Conservation (phyloP, 768 basidiomycete genomes). For the Naganishia antarctica region DNA sequence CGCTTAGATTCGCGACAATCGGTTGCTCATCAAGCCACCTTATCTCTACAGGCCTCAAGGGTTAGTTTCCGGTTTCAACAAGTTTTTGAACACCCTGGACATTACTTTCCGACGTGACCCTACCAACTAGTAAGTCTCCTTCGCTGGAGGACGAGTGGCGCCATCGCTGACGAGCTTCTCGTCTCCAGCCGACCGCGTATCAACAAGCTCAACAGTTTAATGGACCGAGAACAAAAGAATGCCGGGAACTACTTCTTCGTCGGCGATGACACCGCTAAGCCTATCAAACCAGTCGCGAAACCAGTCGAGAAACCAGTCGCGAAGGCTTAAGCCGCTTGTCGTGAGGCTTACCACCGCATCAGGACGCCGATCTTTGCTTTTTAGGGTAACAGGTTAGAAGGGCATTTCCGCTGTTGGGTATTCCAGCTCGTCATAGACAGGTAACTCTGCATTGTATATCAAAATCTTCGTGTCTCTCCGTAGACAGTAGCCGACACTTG, state of each 20-base stretch:
- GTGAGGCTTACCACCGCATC: no score
- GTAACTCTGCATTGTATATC: not conserved
- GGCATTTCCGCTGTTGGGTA: not conserved
- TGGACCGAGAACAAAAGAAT: slow-evolving; percentile 52
- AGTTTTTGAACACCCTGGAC: slow-evolving; percentile 84
- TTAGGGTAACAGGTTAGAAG: no score
- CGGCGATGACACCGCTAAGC: slow-evolving; percentile 24
- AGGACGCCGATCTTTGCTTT: no score
- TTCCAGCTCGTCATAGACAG: not conserved
- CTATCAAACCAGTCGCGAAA: slow-evolving; percentile 5
- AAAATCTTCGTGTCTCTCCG: not conserved
- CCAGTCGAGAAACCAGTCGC: no score
- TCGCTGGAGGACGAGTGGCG: not conserved
- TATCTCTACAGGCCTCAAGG: slow-evolving; percentile 69
- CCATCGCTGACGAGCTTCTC: not conserved
- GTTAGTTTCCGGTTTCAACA: slow-evolving; percentile 93
- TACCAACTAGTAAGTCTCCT: slow-evolving; percentile 53
- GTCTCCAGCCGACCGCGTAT: slow-evolving; percentile 48
- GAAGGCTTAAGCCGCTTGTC: no score
- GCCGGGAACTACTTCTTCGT: slow-evolving; percentile 30
- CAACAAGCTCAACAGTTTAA: slow-evolving; percentile 53
- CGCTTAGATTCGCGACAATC: not conserved
- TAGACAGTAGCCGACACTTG: not conserved
- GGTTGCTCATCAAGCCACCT: slow-evolving; percentile 18
- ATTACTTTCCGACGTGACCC: slow-evolving; percentile 98